phyloP scores from a whole-genome alignment of 2,329 filamentous ascomycete species.

The Nannizzia gypsea region DNA sequence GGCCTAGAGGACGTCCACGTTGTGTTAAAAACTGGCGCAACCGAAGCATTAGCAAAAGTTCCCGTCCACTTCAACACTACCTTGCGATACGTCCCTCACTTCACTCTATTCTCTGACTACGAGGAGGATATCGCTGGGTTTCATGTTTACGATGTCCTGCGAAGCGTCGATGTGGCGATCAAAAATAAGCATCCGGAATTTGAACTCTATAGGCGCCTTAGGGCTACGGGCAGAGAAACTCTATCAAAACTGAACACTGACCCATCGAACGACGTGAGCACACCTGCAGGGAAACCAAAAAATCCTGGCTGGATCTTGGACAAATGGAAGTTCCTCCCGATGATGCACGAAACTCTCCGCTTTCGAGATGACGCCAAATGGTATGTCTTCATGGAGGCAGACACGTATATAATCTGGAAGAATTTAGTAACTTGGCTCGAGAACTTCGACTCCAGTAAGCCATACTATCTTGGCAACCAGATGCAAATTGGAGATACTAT shows the following conservation, averaged over 20 bases:
- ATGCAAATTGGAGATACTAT: constrained; percentile 40
- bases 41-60: constrained; percentile 45
- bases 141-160: constrained; percentile 40
- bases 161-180: constrained; percentile 31
- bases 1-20: constrained; percentile 42
- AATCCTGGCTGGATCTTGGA: constrained; percentile 42
- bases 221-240: constrained; percentile 33
- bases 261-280: constrained; percentile 23
- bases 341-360: constrained; percentile 40
- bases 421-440: constrained; percentile 44
- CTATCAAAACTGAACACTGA: constrained; percentile 26
- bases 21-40: constrained; percentile 47
- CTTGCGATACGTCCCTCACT: constrained; percentile 44
- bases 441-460: constrained; percentile 37
- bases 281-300: constrained; percentile 33
- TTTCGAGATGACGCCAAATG: constrained; percentile 41
- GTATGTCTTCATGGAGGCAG: constrained; percentile 49
- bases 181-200: constrained; percentile 37
- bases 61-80: constrained; percentile 45
- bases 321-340: constrained; percentile 48
- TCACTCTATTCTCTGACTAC: constrained; percentile 49
- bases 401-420: constrained; percentile 46
- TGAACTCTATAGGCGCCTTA: constrained; percentile 39
- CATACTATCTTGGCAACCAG: constrained; percentile 44
- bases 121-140: constrained; percentile 42